These are phyloP conservation scores for Colletotrichum sidae DNA, from an alignment of 2,329 filamentous ascomycete species.

Conservation along the genomic window DNA sequence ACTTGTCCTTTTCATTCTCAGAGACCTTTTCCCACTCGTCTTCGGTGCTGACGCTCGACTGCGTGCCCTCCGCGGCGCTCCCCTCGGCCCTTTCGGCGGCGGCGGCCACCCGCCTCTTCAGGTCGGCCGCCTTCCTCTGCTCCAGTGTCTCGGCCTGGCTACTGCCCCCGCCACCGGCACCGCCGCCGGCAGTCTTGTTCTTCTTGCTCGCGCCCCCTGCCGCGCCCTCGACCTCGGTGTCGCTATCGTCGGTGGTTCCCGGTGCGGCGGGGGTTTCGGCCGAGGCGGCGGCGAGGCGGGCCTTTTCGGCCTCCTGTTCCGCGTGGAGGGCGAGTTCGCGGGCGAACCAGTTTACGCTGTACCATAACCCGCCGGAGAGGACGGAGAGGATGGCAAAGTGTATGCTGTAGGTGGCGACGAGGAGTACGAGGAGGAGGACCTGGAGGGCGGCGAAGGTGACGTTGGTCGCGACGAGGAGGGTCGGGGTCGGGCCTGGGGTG, in stretches of 20 bases:
- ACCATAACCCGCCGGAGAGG: slow-evolving; percentile 87
- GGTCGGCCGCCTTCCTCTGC: slow-evolving; percentile 50
- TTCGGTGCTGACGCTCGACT: slow-evolving; percentile 80
- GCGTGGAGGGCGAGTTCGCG: slow-evolving; percentile 64
- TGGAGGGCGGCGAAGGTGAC: slow-evolving; percentile 89
- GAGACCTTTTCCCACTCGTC: slow-evolving; percentile 98
- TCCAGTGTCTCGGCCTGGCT: slow-evolving; percentile 59
- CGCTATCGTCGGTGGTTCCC: slow-evolving; percentile 54
- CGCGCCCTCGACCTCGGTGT: slow-evolving; percentile 61
- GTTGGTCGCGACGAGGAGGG: slow-evolving; percentile 91
- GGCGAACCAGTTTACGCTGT: slow-evolving; percentile 97
- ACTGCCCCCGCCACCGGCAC: slow-evolving; percentile 44
- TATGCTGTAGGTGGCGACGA: slow-evolving; percentile 85
- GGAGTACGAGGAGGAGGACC: slow-evolving; percentile 78
- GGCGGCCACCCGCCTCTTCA: slow-evolving; percentile 60
- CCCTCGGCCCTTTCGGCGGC: slow-evolving; percentile 49
- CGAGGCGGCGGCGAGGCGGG: slow-evolving; percentile 39
- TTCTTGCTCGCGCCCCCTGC: slow-evolving; percentile 2
- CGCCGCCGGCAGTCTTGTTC: slow-evolving; percentile 6
- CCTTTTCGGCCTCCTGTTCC: slow-evolving; percentile 55
- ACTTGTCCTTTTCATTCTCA: slow-evolving; percentile 71
- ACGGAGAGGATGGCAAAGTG: slow-evolving; percentile 88
- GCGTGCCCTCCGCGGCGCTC: slow-evolving; percentile 54
- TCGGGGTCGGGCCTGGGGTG: slow-evolving; percentile 89
- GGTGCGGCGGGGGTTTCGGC: slow-evolving; percentile 46